Base-by-base conservation (phyloP, 176 grass and related monocot genomes). In the Puccinellia tenuiflora region DNA sequence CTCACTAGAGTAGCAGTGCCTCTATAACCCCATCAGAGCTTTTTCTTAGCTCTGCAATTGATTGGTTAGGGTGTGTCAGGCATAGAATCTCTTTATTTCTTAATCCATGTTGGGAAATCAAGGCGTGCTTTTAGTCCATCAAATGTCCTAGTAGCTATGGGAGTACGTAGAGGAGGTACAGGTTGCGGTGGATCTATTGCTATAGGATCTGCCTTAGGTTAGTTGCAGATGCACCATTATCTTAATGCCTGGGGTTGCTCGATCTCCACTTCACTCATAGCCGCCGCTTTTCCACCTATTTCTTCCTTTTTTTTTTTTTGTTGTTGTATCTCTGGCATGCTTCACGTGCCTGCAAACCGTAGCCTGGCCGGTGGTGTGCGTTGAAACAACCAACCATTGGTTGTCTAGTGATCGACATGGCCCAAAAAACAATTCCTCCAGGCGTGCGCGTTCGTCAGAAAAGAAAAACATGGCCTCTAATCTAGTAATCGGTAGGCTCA, bases 191-290 rank as follows among this genome's bases (percentile, higher is more conserved):
- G 69, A 85, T 85, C 60, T 82, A 82, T 10, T 78, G 17, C 33
- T 56, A 73, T 73, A 79, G 79, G 73, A 83, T 86, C 79, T 67
- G 17, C 26, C 73, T 65, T 78, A 86, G 71, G 65, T 73, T 86
- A 78, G 88, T 81, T 85, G 88, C 78, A 81, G 85, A 85, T 81
- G 83, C 78, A 85, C 62, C 78, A 81, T 48, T 84, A 86, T 81
- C 34, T 77, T 84, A 78, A 78, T 77, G 71, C 53, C 43, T 77
- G 56, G 71, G 71, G 55, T 66, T 82, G 81, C 55, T 78, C n/a
- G n/a, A n/a, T n/a, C 78, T 74, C 82, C 82, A 82, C 82, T 79
- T 40, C 67, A 45, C 2, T 14, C 4, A 34, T 3, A 45, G 56
- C 43, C 73, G 64, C 65, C 79, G 55, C 43, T 68, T 82, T 78